These are phyloP conservation scores for Taxillus chinensis DNA, from an alignment of 164 flowering plant species.

Conservation along the genomic window DNA sequence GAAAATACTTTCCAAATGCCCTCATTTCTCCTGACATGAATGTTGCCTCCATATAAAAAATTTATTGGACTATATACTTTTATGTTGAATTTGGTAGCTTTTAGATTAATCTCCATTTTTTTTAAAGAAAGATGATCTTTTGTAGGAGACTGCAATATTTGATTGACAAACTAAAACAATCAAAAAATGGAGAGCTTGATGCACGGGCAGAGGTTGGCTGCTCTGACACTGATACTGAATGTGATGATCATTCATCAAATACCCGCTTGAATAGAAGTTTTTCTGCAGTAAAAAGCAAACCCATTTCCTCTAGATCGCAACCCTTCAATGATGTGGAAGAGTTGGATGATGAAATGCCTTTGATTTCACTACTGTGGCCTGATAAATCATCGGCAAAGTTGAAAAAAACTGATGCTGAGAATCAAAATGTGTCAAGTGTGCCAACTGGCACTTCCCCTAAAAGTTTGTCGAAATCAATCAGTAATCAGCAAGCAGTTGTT, in stretches of 20 bases:
- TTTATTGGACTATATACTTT: too few species aligned
- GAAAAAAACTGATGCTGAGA: conserved; percentile 14
- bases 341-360: conserved; percentile 40
- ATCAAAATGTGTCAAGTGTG: conserved; percentile 7
- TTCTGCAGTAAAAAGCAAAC: conserved; percentile 4
- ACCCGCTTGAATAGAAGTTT: not conserved
- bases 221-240: conserved; percentile 81
- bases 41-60: too few species aligned
- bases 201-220: conserved; percentile 32
- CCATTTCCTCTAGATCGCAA: conserved; percentile 15
- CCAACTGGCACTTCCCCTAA: conserved; percentile 19
- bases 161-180: conserved; percentile 48
- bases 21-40: too few species aligned
- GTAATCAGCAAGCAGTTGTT: conserved; percentile 31
- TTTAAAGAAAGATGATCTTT: conserved; percentile 2
- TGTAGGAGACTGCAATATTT: conserved; percentile 54
- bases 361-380: conserved; percentile 33
- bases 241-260: conserved; percentile 29
- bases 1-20: too few species aligned
- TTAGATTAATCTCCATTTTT: too few species aligned
- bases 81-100: too few species aligned
- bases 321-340: conserved; percentile 21
- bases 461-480: conserved; percentile 25
- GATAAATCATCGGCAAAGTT: conserved; percentile 18
- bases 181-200: conserved; percentile 19